These are phyloP conservation scores for Phalaenopsis equestris DNA, from an alignment of 106 monocot species.

Conservation along the genomic window DNA sequence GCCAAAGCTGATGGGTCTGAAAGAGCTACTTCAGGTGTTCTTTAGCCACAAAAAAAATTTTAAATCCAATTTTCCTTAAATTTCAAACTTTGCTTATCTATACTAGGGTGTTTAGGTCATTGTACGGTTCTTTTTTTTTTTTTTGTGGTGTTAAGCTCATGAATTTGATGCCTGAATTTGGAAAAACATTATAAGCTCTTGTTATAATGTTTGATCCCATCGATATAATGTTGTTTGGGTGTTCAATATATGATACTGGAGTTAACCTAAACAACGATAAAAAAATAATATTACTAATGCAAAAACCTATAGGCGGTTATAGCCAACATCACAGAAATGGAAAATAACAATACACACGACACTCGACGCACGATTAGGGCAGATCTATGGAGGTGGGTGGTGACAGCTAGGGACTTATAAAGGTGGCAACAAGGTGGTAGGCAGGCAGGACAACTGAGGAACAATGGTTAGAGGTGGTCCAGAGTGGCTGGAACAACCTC, in stretches of 20 bases:
- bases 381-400: no score
- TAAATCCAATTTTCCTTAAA: background rate
- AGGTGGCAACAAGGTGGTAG: no score
- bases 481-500: no score
- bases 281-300: no score
- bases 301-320: no score
- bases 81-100: background rate
- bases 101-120: background rate
- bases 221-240: background rate
- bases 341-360: no score
- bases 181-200: background rate
- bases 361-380: no score
- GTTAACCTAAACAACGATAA: no score
- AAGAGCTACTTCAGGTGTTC: constrained; percentile 83
- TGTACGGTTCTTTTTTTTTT: background rate
- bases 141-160: background rate
- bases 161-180: background rate
- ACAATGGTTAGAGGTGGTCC: no score
- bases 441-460: no score
- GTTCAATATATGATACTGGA: background rate
- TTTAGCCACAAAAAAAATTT: background rate
- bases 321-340: no score
- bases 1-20: constrained; percentile 91
- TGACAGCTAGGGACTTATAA: no score
- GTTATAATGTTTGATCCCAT: background rate